Evolutionary conservation across 2,329 filamentous ascomycete genomes (phyloP), one percentile per base, ranked within the genome.

Genomic region (Talaromyces funiculosus): DNA sequence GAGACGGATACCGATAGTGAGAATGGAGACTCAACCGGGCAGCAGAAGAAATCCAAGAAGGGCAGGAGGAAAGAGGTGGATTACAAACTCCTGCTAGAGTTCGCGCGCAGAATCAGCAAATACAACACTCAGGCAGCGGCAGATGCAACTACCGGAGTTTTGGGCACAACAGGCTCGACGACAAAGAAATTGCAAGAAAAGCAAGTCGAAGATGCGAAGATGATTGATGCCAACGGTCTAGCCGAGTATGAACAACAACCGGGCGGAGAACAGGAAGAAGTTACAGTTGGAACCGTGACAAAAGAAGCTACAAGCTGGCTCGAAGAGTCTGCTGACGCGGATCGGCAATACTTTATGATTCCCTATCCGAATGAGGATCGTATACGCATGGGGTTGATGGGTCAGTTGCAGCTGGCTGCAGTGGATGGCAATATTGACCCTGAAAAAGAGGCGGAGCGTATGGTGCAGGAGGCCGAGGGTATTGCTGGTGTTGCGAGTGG

Each of bases 401-500:
- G 75, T 1, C 76, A 77, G 61, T 67, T 79, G 42, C 76, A 79
- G 60, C 66, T 76, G 7, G 69, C 73, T 4, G 70, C 71, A 20
- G 66, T 81, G 57, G 71, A 84, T 78, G 67, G 94, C 78, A 68
- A 90, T 69, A 61, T 80, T 75, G 69, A 90, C 77, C 60, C 86
- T 77, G 72, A 85, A 67, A 69, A 67, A 51, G 77, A 79, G 63
- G 73, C 78, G 12, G 75, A 77, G 42, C 69, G 73, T 45, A 57
- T 78, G 62, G 71, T 79, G 14, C 12, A 87, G 81, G 29, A 87
- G 72, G 49, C 87, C 79, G 55, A 83, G 80, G 67, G 88, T 70
- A 62, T 82, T 72, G 8, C 33, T 6, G 35, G 51, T 69, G 67
- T 75, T 74, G 63, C 79, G 74, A 70, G 74, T 67, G 2, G 81